Percentiles rank a stretch among this genome's conserved stretches.
These are phyloP conservation scores for Mycothermus thermophilus DNA, from an alignment of 495 filamentous ascomycete species.

Conservation along the genomic window DNA sequence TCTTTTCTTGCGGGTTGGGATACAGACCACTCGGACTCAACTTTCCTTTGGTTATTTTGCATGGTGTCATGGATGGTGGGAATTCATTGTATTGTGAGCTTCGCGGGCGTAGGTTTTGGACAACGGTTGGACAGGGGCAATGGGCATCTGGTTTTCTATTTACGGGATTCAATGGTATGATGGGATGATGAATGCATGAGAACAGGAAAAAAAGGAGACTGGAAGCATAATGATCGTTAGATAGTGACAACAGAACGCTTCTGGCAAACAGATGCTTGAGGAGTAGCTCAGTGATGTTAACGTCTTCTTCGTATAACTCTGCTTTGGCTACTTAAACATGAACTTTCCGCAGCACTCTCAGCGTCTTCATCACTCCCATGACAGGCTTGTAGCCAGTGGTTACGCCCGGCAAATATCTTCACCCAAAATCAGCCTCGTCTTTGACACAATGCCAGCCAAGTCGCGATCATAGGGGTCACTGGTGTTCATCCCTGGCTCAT, in stretches of 20 bases:
- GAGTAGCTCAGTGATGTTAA: too few relatives aligned
- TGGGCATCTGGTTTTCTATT: conserved; percentile 1
- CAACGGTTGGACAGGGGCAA: too few relatives aligned
- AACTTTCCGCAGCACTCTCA: too few relatives aligned
- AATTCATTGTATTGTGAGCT: conserved; percentile 1
- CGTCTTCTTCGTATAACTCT: too few relatives aligned
- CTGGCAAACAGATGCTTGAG: too few relatives aligned
- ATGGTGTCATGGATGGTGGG: conserved; percentile 2
- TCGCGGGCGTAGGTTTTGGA: conserved; percentile 2
- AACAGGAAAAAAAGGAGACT: background rate
- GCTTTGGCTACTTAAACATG: too few relatives aligned
- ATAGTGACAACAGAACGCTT: too few relatives aligned
- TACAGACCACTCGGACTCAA: too few relatives aligned
- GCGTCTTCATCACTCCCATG: too few relatives aligned
- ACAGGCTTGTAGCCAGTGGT: too few relatives aligned
- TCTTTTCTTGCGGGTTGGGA: background rate
- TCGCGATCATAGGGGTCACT: too few relatives aligned
- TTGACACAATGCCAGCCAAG: conserved; percentile 1
- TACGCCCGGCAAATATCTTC: background rate
- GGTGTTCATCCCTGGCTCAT: conserved; percentile 4
- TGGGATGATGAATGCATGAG: background rate
- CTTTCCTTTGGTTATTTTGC: conserved; percentile 1
- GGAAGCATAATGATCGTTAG: background rate
- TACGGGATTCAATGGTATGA: background rate
- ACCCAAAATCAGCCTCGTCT: background rate